Evolutionary conservation across 2,329 filamentous ascomycete genomes (phyloP), one percentile per base, ranked within the genome.

Genomic region (Aspergillus calidoustus): DNA sequence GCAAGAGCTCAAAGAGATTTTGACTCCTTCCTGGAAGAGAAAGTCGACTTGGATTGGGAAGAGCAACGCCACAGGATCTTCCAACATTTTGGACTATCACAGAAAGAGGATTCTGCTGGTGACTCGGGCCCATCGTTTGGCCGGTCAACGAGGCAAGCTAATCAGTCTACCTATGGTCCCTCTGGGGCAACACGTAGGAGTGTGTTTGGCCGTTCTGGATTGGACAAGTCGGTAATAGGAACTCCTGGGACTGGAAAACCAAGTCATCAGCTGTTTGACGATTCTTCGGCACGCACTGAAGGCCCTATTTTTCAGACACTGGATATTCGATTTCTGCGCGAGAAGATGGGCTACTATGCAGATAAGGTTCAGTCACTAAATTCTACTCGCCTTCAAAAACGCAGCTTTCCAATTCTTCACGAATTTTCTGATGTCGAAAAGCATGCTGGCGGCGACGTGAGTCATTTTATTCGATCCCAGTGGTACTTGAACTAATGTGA

Each of bases 1-100:
- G 90, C 94, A 71, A 88, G 93, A 71, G 95, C 93, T 4, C 89
- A 94, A 63, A 88, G 89, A 59, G 95, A 98, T 73, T 98, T 99
- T 74, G 93, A 99, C 75, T 86, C 87, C 63, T 98, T 97, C 75
- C 83, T 99, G 59, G 93, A 98, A 75, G 93, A 97, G 71, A 96
- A 96, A 73, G 89, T 98, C 54, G 92, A 93, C 31, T 89, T 96
- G 82, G 93, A 98, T 76, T 98, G 95, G 93, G 93, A 97, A 69
- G 89, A 91, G 17, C 94, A 98, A 80, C 89, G 94, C 65, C 92
- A 91, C 77, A 89, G 89, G 67, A 97, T 99, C 66, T 98, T 97
- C 78, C 89, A 97, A 72, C 95, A 99, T 77, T 98, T 99, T 76
- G 95, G 95, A 15, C 90, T 99, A 17, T 83, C 81, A 7, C 76